Evolutionary conservation across 2,329 filamentous ascomycete genomes (phyloP).

Genomic region (Ustulina deusta): DNA sequence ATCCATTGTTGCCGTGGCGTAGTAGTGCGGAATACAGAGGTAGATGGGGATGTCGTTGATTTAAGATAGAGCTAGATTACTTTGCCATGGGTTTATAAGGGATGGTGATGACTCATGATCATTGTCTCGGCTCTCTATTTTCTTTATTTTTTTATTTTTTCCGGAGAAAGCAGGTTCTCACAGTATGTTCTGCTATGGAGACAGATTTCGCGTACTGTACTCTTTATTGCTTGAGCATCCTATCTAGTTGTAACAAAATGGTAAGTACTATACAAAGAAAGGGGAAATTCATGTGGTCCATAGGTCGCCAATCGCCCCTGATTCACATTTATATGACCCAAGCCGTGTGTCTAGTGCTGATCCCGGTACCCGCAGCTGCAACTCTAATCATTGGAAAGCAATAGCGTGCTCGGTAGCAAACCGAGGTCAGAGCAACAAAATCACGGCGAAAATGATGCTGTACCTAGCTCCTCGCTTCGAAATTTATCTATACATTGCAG

Average conservation of each 20-base stretch:
- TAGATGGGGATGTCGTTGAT: not conserved
- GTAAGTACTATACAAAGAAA: not conserved
- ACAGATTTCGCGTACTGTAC: not conserved
- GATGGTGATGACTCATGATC: not conserved
- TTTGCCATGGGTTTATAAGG: not conserved
- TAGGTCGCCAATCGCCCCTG: too few relatives aligned
- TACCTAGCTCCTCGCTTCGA: too few relatives aligned
- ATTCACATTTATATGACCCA: too few relatives aligned
- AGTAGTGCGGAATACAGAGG: not conserved
- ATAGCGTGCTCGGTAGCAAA: too few relatives aligned
- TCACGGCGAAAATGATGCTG: too few relatives aligned
- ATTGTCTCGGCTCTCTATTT: not conserved
- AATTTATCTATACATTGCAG: too few relatives aligned
- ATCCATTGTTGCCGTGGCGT: slow-evolving; percentile 4
- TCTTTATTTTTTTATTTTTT: too few relatives aligned
- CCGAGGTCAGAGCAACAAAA: too few relatives aligned
- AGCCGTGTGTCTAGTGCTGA: too few relatives aligned
- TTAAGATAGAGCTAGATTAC: not conserved
- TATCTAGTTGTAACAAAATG: not conserved
- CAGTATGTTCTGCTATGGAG: not conserved
- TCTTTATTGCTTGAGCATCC: not conserved
- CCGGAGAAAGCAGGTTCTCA: not conserved
- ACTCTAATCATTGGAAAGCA: too few relatives aligned
- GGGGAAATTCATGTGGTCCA: not conserved
- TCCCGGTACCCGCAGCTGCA: too few relatives aligned